Percentiles rank a stretch among this genome's conserved stretches.
These are phyloP conservation scores for Fusarium odoratissimum DNA, from an alignment of 2,329 filamentous ascomycete species.

Conservation along the genomic window DNA sequence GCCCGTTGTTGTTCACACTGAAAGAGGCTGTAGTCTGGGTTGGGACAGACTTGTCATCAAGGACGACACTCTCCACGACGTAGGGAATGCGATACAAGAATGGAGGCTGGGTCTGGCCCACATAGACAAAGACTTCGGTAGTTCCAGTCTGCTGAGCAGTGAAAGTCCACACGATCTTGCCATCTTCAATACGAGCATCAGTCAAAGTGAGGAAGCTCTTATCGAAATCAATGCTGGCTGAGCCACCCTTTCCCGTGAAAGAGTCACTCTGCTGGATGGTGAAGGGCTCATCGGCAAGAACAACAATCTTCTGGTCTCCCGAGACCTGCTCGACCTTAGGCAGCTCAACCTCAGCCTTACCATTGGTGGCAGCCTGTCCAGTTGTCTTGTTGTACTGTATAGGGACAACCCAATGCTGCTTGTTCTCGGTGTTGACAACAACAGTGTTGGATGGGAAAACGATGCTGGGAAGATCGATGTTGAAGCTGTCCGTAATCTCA, in stretches of 20 bases:
- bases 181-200: slow-evolving; percentile 5
- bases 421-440: slow-evolving; percentile 22
- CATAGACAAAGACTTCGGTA: slow-evolving; percentile 42
- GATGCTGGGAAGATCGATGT: slow-evolving; percentile 9
- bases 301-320: neutral
- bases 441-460: slow-evolving; percentile 17
- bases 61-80: neutral
- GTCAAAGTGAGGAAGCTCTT: neutral
- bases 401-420: slow-evolving; percentile 16
- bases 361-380: neutral
- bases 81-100: slow-evolving; percentile 52
- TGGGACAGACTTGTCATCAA: neutral
- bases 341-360: neutral
- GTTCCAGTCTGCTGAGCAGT: neutral
- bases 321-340: slow-evolving; percentile 11
- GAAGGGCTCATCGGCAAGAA: neutral
- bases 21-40: neutral
- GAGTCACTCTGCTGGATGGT: slow-evolving; percentile 10
- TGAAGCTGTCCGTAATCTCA: slow-evolving; percentile 5
- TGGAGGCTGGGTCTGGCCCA: slow-evolving; percentile 52
- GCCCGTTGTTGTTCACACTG: neutral
- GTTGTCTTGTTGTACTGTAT: neutral
- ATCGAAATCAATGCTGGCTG: slow-evolving; percentile 14
- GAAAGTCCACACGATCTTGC: slow-evolving; percentile 21
- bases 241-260: slow-evolving; percentile 16